Evolutionary conservation across 495 filamentous ascomycete genomes (phyloP).

Genomic region (Ascobolus immersus): DNA sequence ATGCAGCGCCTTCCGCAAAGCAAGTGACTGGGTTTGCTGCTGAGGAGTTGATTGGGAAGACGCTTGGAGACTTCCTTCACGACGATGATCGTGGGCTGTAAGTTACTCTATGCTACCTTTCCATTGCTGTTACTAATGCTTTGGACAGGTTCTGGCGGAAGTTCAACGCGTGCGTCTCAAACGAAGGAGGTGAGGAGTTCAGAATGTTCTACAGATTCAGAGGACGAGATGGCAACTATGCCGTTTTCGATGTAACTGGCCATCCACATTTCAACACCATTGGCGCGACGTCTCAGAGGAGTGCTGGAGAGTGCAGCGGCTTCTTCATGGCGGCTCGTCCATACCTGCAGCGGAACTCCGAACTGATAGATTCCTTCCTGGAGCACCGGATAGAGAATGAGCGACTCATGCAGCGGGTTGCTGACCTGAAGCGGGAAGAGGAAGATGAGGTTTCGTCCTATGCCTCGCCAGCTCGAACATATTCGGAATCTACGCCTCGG

Average conservation of each 20-base stretch:
- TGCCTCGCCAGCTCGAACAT: slow-evolving; percentile 3
- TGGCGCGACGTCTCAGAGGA: too few species aligned
- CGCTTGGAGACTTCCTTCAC: slow-evolving; percentile 60
- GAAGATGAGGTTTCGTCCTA: too few species aligned
- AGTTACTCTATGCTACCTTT: slow-evolving; percentile 2
- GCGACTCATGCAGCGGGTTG: slow-evolving; percentile 55
- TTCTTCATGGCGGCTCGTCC: slow-evolving; percentile 87
- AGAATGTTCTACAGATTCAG: slow-evolving; percentile 77
- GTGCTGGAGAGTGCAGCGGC: slow-evolving; percentile 59
- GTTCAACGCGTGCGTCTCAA: slow-evolving; percentile 76
- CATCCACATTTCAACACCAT: slow-evolving; percentile 59
- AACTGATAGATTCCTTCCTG: slow-evolving; percentile 70
- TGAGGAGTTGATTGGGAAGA: slow-evolving; percentile 43
- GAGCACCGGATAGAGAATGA: slow-evolving; percentile 98
- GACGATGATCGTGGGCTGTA: slow-evolving; percentile 56
- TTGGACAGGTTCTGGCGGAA: slow-evolving; percentile 44
- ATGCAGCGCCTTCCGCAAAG: slow-evolving; percentile 57
- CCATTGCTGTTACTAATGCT: background rate
- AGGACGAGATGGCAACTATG: slow-evolving; percentile 45
- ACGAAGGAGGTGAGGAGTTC: slow-evolving; percentile 43
- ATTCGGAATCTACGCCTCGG: slow-evolving; percentile 32
- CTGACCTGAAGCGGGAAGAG: slow-evolving; percentile 65
- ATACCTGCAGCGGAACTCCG: slow-evolving; percentile 68
- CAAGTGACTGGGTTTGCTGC: slow-evolving; percentile 50
- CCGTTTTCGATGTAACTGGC: slow-evolving; percentile 69